Percentiles rank a stretch among this genome's conserved stretches.
Evolutionary conservation across 2,329 filamentous ascomycete genomes (phyloP).

Genomic region (Sporothrix curviconia): DNA sequence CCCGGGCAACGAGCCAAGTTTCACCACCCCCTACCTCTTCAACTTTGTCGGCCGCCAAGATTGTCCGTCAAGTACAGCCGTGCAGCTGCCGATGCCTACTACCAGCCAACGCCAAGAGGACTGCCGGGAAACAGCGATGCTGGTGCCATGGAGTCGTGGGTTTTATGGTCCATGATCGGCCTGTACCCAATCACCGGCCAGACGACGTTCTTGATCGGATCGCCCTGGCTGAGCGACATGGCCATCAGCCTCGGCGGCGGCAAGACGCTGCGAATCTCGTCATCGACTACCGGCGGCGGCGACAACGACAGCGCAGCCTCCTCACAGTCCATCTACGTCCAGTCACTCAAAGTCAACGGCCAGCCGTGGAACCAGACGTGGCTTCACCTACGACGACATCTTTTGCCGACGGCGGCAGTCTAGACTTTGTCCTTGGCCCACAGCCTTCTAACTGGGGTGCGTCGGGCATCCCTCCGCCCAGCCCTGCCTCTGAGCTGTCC

Average conservation of each 20-base stretch:
- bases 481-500: not conserved
- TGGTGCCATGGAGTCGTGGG: constrained; percentile 66
- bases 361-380: constrained; percentile 55
- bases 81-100: constrained; percentile 52
- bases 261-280: constrained; percentile 49
- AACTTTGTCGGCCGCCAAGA: constrained; percentile 60
- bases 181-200: constrained; percentile 63
- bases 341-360: constrained; percentile 60
- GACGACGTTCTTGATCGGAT: constrained; percentile 59
- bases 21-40: constrained; percentile 62
- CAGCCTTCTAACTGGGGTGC: constrained; percentile 43
- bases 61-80: constrained; percentile 53
- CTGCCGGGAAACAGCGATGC: constrained; percentile 66
- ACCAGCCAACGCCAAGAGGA: constrained; percentile 47
- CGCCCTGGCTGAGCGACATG: constrained; percentile 56
- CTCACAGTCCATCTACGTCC: constrained; percentile 48
- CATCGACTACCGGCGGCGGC: constrained; percentile 40
- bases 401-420: constrained; percentile 55
- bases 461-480: not conserved
- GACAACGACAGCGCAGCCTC: too few species aligned
- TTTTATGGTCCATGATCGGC: constrained; percentile 63
- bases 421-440: constrained; percentile 58
- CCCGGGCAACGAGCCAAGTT: constrained; percentile 58
- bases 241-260: constrained; percentile 51
- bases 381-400: constrained; percentile 59